Evolutionary conservation across 306 rosid species (phyloP).

Genomic region (Trifolium subterraneum): DNA sequence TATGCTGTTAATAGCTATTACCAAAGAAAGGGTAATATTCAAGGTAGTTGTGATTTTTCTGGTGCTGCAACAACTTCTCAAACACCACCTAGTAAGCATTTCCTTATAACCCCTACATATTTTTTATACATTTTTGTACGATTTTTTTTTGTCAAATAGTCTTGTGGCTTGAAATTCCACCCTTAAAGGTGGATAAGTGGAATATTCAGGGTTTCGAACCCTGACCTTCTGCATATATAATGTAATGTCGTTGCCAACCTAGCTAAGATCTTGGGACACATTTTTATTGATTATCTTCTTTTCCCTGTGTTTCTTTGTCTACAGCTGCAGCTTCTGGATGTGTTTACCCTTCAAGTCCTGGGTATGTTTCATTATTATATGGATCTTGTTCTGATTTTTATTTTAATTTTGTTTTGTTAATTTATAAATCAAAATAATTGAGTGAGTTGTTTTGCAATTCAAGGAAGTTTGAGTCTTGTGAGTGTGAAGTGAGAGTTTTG

Average conservation of each 20-base stretch:
- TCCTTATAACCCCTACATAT: neutral
- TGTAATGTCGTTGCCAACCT: too few relatives aligned
- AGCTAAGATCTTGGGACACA: too few relatives aligned
- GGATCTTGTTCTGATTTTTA: neutral
- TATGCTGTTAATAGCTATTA: constrained; percentile 90
- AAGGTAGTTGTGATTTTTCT: constrained; percentile 78
- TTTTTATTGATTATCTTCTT: constrained; percentile 36
- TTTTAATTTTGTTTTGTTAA: neutral
- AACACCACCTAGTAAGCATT: constrained; percentile 64
- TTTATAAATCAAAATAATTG: neutral
- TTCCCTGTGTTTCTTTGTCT: constrained; percentile 30
- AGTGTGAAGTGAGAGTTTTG: constrained; percentile 30
- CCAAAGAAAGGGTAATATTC: constrained; percentile 67
- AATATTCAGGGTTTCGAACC: too few relatives aligned
- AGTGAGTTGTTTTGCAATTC: constrained; percentile 25
- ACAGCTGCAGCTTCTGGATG: constrained; percentile 72
- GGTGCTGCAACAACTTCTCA: constrained; percentile 61
- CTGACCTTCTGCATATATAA: too few relatives aligned
- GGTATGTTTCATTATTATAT: constrained; percentile 56
- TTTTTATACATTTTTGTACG: neutral
- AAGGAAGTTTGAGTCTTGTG: neutral
- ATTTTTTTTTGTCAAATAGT: too few relatives aligned
- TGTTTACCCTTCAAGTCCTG: constrained; percentile 76
- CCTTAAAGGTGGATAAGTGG: too few relatives aligned
- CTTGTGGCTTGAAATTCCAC: too few relatives aligned